phyloP scores from a whole-genome alignment of 805 yeast species.

The Blastobotrys americana region DNA sequence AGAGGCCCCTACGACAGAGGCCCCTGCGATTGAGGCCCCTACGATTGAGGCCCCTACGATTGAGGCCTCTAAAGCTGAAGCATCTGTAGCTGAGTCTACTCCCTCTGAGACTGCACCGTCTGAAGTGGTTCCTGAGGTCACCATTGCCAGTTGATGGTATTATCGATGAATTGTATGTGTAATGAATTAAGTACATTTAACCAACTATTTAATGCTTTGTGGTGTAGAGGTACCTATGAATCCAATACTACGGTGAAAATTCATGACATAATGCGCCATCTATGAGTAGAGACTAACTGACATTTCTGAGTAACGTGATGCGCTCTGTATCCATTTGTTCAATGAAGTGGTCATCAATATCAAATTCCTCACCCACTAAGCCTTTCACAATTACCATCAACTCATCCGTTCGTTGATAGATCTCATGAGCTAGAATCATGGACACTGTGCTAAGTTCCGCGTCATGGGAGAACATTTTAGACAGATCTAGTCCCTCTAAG shows the following conservation, averaged over 20 bases:
- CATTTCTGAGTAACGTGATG: not conserved
- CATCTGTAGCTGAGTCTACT: no score
- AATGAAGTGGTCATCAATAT: constrained; percentile 16
- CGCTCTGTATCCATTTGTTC: constrained; percentile 4
- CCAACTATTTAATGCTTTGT: no score
- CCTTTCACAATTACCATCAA: constrained; percentile 26
- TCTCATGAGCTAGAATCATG: constrained; percentile 22
- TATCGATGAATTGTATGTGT: no score
- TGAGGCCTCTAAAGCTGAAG: no score
- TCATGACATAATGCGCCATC: not conserved
- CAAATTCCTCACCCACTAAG: constrained; percentile 32
- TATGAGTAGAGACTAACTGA: not conserved
- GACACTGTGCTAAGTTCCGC: constrained; percentile 22
- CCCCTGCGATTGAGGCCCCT: no score
- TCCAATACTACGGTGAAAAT: no score
- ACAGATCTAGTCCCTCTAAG: constrained; percentile 8
- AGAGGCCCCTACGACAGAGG: no score
- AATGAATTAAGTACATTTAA: no score
- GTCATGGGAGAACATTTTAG: constrained; percentile 17
- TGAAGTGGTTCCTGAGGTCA: not conserved
- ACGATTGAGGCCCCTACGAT: no score
- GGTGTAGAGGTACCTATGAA: no score
- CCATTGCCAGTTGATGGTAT: no score
- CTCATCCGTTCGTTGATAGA: constrained; percentile 30
- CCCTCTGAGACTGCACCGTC: not conserved